phyloP scores from a whole-genome alignment of 202 grass and related monocot genomes.

The Sporobolus alterniflorus region DNA sequence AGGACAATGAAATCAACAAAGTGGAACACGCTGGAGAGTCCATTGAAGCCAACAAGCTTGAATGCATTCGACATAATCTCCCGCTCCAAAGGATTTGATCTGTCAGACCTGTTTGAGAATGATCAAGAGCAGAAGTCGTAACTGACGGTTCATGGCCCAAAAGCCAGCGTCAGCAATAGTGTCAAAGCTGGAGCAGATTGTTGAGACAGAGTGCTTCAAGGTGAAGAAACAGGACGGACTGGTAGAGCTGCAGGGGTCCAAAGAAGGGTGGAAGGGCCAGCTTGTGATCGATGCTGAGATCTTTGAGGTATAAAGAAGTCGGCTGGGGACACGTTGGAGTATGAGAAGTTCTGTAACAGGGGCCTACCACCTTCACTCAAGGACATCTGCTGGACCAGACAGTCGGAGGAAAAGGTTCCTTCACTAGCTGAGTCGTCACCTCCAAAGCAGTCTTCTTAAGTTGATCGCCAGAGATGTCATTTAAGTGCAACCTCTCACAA shows the following conservation, averaged over 20 bases:
- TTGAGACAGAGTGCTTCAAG: conserved; percentile 70
- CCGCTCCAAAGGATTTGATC: conserved; percentile 78
- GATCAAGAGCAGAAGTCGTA: conserved; percentile 51
- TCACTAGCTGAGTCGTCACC: conserved; percentile 32
- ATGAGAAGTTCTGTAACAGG: conserved; percentile 81
- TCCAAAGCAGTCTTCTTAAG: conserved; percentile 32
- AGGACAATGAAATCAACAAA: conserved; percentile 21
- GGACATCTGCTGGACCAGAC: conserved; percentile 76
- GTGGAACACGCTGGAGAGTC: conserved; percentile 23
- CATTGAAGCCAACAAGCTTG: conserved; percentile 65
- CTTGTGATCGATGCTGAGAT: conserved; percentile 83
- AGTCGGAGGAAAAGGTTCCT: conserved; percentile 51
- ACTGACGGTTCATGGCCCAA: conserved; percentile 69
- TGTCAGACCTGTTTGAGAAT: conserved; percentile 74
- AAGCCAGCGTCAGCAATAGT: conserved; percentile 73
- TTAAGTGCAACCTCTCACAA: conserved; percentile 35
- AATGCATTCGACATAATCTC: conserved; percentile 98
- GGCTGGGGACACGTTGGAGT: conserved; percentile 82
- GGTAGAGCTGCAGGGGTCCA: conserved; percentile 74
- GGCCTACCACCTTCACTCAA: conserved; percentile 73
- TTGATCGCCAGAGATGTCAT: conserved; percentile 33
- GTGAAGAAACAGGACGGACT: conserved; percentile 76
- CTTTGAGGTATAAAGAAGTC: conserved; percentile 89
- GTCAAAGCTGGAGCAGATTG: conserved; percentile 92
- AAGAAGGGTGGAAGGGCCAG: conserved; percentile 78